phyloP scores from a whole-genome alignment of 306 rosid genomes.

The Prunus fruticosa region DNA sequence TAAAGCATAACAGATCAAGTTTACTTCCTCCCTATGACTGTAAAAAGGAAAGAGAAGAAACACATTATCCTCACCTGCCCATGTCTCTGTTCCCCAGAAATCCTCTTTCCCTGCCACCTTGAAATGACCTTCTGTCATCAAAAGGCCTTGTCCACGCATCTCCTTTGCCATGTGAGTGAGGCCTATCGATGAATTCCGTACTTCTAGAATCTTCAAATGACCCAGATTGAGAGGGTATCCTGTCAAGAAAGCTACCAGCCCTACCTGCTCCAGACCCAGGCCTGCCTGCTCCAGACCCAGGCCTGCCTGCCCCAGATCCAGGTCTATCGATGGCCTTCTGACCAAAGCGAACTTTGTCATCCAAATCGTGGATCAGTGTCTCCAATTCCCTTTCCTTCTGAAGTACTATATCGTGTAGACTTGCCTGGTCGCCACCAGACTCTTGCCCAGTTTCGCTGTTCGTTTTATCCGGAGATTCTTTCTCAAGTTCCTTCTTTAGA shows the following conservation, averaged over 20 bases:
- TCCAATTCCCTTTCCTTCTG: conserved; percentile 75
- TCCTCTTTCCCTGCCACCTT: conserved; percentile 62
- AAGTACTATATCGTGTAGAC: conserved; percentile 23
- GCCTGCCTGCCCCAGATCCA: conserved; percentile 64
- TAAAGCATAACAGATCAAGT: background rate
- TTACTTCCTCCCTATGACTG: background rate
- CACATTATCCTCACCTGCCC: conserved; percentile 56
- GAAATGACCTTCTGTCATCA: conserved; percentile 75
- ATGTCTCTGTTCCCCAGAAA: conserved; percentile 62
- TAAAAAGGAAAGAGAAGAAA: background rate
- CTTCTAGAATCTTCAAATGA: conserved; percentile 76
- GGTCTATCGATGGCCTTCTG: conserved; percentile 89
- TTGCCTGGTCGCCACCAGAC: conserved; percentile 43
- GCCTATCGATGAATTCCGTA: conserved; percentile 61
- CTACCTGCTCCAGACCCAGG: conserved; percentile 26
- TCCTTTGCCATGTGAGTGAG: conserved; percentile 74
- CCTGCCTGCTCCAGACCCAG: conserved; percentile 1
- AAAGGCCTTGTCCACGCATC: conserved; percentile 64
- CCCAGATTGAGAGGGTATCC: conserved; percentile 73
- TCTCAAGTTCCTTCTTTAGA: conserved; percentile 65
- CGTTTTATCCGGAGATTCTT: conserved; percentile 36
- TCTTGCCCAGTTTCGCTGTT: conserved; percentile 46
- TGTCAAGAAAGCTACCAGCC: conserved; percentile 49
- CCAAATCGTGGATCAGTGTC: conserved; percentile 59
- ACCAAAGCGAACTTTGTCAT: conserved; percentile 91